These are phyloP conservation scores for Cryptococcus sp. DNA, from an alignment of 1,284 basidiomycete species.

Conservation along the genomic window DNA sequence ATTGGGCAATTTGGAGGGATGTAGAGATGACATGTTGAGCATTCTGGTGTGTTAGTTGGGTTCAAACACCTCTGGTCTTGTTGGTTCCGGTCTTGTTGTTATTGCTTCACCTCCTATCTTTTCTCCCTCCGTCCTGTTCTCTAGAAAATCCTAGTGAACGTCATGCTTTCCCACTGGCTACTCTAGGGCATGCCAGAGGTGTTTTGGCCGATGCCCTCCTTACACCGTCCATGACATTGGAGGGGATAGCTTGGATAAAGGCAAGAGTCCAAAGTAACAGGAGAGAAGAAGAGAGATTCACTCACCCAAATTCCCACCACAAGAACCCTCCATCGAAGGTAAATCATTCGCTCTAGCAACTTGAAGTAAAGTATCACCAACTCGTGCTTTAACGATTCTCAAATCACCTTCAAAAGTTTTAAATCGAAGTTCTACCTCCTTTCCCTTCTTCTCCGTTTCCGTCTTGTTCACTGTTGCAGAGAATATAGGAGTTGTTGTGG, in stretches of 20 bases:
- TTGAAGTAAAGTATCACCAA: slow-evolving; percentile 41
- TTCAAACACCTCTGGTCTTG: no score
- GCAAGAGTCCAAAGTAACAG: neutral
- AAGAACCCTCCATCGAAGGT: slow-evolving; percentile 46
- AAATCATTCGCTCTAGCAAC: slow-evolving; percentile 39
- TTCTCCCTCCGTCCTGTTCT: no score
- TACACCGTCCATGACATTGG: no score
- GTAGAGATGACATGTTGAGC: slow-evolving; percentile 49
- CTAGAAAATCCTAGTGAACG: neutral
- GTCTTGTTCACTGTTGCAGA: neutral
- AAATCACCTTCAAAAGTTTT: slow-evolving; percentile 34
- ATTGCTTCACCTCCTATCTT: no score
- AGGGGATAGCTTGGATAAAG: no score
- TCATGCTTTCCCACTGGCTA: neutral
- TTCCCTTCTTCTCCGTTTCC: neutral
- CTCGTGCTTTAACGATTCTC: slow-evolving; percentile 18
- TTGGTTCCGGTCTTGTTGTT: no score
- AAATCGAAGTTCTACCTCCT: slow-evolving; percentile 26
- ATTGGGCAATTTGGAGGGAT: slow-evolving; percentile 27
- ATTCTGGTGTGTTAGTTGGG: no score
- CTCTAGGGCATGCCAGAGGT: no score
- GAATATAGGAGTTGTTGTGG: neutral
- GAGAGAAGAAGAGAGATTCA: neutral
- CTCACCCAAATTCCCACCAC: slow-evolving; percentile 47
- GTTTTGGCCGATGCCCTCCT: no score